phyloP scores from a whole-genome alignment of 108 stramenopile species.

The Licmophora abbreviata region DNA sequence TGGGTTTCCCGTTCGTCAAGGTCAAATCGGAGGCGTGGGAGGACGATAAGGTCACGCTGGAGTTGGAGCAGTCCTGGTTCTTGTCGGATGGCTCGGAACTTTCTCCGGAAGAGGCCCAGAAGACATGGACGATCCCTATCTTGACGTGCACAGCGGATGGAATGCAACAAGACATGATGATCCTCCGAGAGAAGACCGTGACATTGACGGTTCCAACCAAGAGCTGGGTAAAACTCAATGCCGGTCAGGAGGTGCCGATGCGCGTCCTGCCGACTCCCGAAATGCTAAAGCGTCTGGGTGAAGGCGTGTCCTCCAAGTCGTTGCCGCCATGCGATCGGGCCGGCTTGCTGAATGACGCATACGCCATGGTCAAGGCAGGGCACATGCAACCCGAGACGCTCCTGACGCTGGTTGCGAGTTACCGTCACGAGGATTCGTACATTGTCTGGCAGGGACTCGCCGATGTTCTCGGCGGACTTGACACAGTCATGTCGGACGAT shows the following conservation, averaged over 20 bases:
- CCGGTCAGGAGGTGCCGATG: conserved; percentile 92
- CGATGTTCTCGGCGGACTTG: conserved; percentile 62
- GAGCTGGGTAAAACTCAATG: conserved; percentile 93
- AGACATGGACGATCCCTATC: conserved; percentile 92
- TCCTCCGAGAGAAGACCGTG: conserved; percentile 83
- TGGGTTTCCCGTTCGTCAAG: conserved; percentile 85
- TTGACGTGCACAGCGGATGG: conserved; percentile 69
- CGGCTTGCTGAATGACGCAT: conserved; percentile 79
- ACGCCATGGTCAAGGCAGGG: conserved; percentile 90
- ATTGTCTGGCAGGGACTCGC: conserved; percentile 84
- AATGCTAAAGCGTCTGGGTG: conserved; percentile 64
- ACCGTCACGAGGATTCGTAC: conserved; percentile 77
- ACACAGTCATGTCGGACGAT: conserved; percentile 70
- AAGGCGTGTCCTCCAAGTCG: conserved; percentile 48
- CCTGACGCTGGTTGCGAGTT: conserved; percentile 70
- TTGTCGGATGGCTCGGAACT: conserved; percentile 75
- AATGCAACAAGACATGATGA: conserved; percentile 55
- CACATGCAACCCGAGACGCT: conserved; percentile 68
- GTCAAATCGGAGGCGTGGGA: conserved; percentile 65
- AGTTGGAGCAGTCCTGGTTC: conserved; percentile 88
- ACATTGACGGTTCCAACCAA: conserved; percentile 58
- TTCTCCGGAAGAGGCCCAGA: conserved; percentile 48
- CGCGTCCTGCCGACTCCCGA: conserved; percentile 72
- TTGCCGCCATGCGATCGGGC: conserved; percentile 81
- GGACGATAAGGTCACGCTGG: conserved; percentile 61